These are phyloP conservation scores for Monilinia laxa DNA, from an alignment of 2,329 filamentous ascomycete species.

Conservation along the genomic window DNA sequence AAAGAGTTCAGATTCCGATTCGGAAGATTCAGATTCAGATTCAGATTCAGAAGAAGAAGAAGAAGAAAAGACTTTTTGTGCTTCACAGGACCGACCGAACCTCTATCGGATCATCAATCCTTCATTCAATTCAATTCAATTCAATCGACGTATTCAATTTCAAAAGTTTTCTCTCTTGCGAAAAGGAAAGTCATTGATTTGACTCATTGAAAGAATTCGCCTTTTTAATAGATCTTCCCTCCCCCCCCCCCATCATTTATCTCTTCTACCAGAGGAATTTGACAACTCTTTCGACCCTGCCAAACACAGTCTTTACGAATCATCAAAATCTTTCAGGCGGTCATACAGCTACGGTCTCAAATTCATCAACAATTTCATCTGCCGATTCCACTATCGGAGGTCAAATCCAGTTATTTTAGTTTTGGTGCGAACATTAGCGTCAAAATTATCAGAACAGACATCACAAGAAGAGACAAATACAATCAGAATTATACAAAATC, in stretches of 20 bases:
- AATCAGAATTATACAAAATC: slow-evolving; percentile 33
- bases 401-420: slow-evolving; percentile 3
- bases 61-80: slow-evolving; percentile 27
- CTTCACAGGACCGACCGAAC: slow-evolving; percentile 38
- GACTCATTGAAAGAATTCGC: slow-evolving; percentile 27
- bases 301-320: slow-evolving; percentile 29
- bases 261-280: slow-evolving; percentile 21
- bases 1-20: too few relatives aligned
- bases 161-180: slow-evolving; percentile 9
- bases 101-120: slow-evolving; percentile 35
- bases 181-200: slow-evolving; percentile 31
- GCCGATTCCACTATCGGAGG: not conserved
- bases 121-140: slow-evolving; percentile 35
- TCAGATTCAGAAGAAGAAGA: too few relatives aligned
- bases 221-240: slow-evolving; percentile 34
- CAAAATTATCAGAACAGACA: slow-evolving; percentile 24
- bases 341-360: slow-evolving; percentile 21
- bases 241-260: not conserved
- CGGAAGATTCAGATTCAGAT: too few relatives aligned
- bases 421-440: slow-evolving; percentile 11
- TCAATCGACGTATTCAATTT: slow-evolving; percentile 25
- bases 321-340: not conserved
- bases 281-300: slow-evolving; percentile 21
- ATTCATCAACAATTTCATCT: not conserved
- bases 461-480: slow-evolving; percentile 27